Evolutionary conservation across 1,284 basidiomycete genomes (phyloP).

Genomic region (Schizophyllum amplum): DNA sequence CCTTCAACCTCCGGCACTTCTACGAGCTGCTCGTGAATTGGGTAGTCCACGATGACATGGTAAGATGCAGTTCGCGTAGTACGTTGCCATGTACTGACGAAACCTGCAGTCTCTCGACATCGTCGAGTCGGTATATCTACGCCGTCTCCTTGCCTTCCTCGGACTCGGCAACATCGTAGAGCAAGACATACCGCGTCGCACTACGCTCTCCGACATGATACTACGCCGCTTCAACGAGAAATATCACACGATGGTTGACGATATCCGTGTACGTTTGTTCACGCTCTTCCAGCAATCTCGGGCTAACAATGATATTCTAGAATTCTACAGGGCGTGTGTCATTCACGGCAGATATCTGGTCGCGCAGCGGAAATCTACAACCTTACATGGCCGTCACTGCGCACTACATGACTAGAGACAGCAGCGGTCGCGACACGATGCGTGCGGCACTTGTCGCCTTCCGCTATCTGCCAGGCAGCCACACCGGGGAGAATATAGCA

Average conservation of each 20-base stretch:
- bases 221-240: slow-evolving; percentile 12
- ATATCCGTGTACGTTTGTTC: slow-evolving; percentile 15
- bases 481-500: slow-evolving; percentile 14
- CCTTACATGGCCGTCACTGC: slow-evolving; percentile 19
- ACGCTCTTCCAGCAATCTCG: background rate
- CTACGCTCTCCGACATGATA: slow-evolving; percentile 17
- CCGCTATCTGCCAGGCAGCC: slow-evolving; percentile 10
- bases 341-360: slow-evolving; percentile 23
- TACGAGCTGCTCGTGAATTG: slow-evolving; percentile 12
- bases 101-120: slow-evolving; percentile 20
- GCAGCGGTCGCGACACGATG: slow-evolving; percentile 9
- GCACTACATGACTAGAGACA: slow-evolving; percentile 13
- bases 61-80: slow-evolving; percentile 3
- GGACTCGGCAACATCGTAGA: slow-evolving; percentile 13
- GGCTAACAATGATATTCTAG: slow-evolving; percentile 7
- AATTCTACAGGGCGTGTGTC: slow-evolving; percentile 17
- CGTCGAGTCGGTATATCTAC: slow-evolving; percentile 21
- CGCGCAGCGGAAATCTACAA: slow-evolving; percentile 16
- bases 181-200: slow-evolving; percentile 17
- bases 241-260: slow-evolving; percentile 12
- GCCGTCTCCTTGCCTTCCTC: slow-evolving; percentile 20
- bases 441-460: slow-evolving; percentile 14
- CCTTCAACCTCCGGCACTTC: slow-evolving; percentile 16
- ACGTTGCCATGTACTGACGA: slow-evolving; percentile 1
- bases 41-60: slow-evolving; percentile 23